Evolutionary conservation across 257 asterid genomes (phyloP).

Genomic region (Nyctanthes arbortristis): DNA sequence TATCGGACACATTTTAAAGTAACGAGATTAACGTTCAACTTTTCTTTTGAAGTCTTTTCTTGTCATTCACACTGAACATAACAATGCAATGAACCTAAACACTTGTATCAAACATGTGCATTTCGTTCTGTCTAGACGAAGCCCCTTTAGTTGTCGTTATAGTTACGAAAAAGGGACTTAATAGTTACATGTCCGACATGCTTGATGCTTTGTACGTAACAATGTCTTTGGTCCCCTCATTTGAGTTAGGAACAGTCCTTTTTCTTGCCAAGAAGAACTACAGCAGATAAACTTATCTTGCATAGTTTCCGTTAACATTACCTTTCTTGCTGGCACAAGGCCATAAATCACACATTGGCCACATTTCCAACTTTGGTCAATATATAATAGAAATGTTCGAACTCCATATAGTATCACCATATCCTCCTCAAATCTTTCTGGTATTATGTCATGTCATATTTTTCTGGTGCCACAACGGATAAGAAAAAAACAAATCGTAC

Average conservation of each 20-base stretch:
- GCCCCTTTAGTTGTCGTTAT: conserved; percentile 25
- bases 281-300: conserved; percentile 1
- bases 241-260: conserved; percentile 26
- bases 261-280: conserved; percentile 19
- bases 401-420: too few relatives aligned
- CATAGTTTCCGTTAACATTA: neutral
- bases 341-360: neutral
- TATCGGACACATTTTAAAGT: neutral
- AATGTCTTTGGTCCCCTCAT: conserved; percentile 59
- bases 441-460: too few relatives aligned
- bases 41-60: conserved; percentile 29
- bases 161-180: conserved; percentile 25
- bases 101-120: neutral
- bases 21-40: neutral
- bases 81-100: conserved; percentile 25
- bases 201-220: conserved; percentile 31
- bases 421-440: too few relatives aligned
- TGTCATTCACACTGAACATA: conserved; percentile 24
- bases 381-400: too few relatives aligned
- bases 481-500: too few relatives aligned
- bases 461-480: too few relatives aligned
- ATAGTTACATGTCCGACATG: conserved; percentile 39
- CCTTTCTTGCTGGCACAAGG: neutral
- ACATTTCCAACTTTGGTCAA: neutral
- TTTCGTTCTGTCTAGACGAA: neutral